Evolutionary conservation across 352 stramenopile species (phyloP).

Genomic region (Pythium sukuiense): DNA sequence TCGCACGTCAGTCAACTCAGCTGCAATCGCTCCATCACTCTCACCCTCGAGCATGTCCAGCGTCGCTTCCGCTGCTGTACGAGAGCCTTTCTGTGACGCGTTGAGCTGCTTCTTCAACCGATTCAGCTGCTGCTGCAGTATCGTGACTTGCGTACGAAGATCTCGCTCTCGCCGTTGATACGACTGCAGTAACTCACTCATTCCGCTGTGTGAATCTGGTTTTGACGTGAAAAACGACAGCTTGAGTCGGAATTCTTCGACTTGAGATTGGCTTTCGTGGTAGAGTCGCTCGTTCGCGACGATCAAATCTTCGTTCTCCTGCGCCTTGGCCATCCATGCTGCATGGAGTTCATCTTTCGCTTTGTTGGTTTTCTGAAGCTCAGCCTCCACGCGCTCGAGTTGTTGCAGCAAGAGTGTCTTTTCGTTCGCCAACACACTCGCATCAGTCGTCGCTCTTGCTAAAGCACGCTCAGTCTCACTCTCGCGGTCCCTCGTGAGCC

Average conservation of each 20-base stretch:
- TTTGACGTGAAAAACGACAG: constrained; percentile 29
- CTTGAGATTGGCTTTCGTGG: constrained; percentile 45
- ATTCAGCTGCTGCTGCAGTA: constrained; percentile 20
- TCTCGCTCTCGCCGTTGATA: constrained; percentile 47
- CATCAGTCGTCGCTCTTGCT: constrained; percentile 19
- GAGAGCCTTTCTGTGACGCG: constrained; percentile 16
- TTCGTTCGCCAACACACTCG: constrained; percentile 4
- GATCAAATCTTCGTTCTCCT: constrained; percentile 51
- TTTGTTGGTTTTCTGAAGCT: constrained; percentile 22
- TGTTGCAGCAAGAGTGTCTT: constrained; percentile 17
- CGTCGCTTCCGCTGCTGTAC: neutral
- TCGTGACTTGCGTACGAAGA: constrained; percentile 35
- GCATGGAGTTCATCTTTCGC: constrained; percentile 33
- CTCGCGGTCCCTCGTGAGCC: constrained; percentile 11
- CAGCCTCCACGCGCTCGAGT: constrained; percentile 14
- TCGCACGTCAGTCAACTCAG: constrained; percentile 8
- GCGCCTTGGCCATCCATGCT: constrained; percentile 35
- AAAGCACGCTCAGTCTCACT: constrained; percentile 33
- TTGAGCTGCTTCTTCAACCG: constrained; percentile 29
- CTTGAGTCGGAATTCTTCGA: constrained; percentile 47
- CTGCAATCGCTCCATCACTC: neutral
- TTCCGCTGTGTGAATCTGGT: neutral
- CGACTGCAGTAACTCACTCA: constrained; percentile 39
- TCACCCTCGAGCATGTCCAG: neutral
- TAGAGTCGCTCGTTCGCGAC: constrained; percentile 39